Evolutionary conservation across 2,329 filamentous ascomycete species (phyloP).

Genomic region (Stagonosporopsis cucurbitacearum): DNA sequence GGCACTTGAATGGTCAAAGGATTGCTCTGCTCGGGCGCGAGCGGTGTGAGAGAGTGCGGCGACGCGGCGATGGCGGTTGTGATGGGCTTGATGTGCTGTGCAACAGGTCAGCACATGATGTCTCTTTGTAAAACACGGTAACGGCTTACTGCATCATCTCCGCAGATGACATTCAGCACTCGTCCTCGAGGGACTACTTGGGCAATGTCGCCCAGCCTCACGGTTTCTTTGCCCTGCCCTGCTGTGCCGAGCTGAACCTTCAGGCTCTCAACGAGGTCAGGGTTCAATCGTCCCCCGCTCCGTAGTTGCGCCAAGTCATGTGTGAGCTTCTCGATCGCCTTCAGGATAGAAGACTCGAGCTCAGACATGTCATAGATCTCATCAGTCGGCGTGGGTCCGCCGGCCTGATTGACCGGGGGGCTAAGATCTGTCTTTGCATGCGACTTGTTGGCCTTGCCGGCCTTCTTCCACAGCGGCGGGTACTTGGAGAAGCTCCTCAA

Average conservation of each 20-base stretch:
- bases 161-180: constrained; percentile 66
- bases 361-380: constrained; percentile 68
- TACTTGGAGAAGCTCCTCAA: constrained; percentile 53
- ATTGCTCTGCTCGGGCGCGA: constrained; percentile 57
- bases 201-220: constrained; percentile 67
- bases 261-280: constrained; percentile 65
- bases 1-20: constrained; percentile 61
- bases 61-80: constrained; percentile 60
- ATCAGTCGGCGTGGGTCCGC: constrained; percentile 47
- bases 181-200: constrained; percentile 71
- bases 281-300: constrained; percentile 67
- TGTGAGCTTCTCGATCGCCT: constrained; percentile 63
- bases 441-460: constrained; percentile 57
- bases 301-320: constrained; percentile 68
- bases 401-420: constrained; percentile 35
- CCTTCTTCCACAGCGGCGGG: constrained; percentile 57
- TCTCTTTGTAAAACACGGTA: neutral
- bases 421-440: constrained; percentile 45
- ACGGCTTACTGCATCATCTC: constrained; percentile 66
- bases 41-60: constrained; percentile 58
- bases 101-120: neutral
- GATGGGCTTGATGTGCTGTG: constrained; percentile 62
- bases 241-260: constrained; percentile 63
- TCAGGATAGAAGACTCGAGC: constrained; percentile 63
- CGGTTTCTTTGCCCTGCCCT: constrained; percentile 55